Base-by-base conservation (phyloP, 176 grass and related monocot species). In the Chrysopogon serrulatus region DNA sequence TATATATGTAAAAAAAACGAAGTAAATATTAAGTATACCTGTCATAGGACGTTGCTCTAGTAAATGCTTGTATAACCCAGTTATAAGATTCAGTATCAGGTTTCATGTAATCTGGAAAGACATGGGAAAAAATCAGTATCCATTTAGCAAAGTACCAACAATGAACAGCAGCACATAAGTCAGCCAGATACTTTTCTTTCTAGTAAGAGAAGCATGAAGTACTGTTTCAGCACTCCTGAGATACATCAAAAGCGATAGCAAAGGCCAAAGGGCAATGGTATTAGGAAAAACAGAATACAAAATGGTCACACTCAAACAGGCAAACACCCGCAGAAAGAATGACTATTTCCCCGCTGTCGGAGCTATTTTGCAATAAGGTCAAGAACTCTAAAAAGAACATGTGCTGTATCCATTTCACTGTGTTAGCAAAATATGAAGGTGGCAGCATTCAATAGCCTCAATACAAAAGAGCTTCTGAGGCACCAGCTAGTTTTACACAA, bases 11-110 rank as follows among this genome's bases (percentile, higher is more conserved):
- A n/a, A n/a, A n/a, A n/a, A n/a, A n/a, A n/a, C n/a, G 53, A 83
- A 65, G 49, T 80, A 80, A 39, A 76, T 51, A 71, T 49, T 75
- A 49, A 27, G 47, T 27, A 71, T 91, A 98, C 96, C 96, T 95
- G 83, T 98, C 96, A 88, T 98, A 93, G 26, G 92, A 91, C 0
- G 86, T 84, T 37, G 96, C 96, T 82, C 96, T 95, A 77, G 96
- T 95, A 87, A 91, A 98, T 86, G 96, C 96, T 73, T 98, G 93
- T 84, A 98, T 98, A 37, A 95, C 92, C 90, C 90, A 98, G 79
- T 98, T 98, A 88, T 95, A 98, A 36, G 88, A 91, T 49, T 95
- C 92, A 7, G 96, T 95, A 90, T 98, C 85, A 54, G 96, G 96
- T 86, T 93, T 98, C 96, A 98, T 98, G 74, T 84, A 93, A 79